Percentiles rank a stretch among this genome's conserved stretches.
Evolutionary conservation across 768 basidiomycete species (phyloP).

Genomic region (Nevesoporus exiguus): DNA sequence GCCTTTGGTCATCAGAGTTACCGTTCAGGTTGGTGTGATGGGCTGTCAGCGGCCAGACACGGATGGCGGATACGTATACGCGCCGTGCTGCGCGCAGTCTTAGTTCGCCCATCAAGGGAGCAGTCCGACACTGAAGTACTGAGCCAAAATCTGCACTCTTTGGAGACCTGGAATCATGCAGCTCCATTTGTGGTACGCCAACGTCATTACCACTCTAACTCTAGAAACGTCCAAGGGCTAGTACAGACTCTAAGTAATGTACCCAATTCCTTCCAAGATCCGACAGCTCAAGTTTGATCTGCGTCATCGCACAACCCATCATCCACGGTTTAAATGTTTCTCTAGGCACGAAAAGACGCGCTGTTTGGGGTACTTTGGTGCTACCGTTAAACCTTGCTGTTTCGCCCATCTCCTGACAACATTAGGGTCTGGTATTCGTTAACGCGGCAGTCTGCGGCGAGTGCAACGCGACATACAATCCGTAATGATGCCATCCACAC

Average conservation of each 20-base stretch:
- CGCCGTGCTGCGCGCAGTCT: no score
- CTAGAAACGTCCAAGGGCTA: neutral
- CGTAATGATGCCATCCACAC: slow-evolving; percentile 75
- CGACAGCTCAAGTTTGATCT: neutral
- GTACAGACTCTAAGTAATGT: neutral
- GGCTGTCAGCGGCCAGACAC: no score
- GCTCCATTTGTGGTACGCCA: no score
- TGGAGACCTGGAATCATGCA: neutral
- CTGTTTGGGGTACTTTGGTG: slow-evolving; percentile 56
- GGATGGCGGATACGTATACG: no score
- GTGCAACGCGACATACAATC: slow-evolving; percentile 44
- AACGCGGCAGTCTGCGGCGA: neutral
- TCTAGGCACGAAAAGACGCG: slow-evolving; percentile 61
- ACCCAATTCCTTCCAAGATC: neutral
- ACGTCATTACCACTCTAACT: neutral
- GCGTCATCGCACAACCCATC: neutral
- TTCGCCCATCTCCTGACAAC: slow-evolving; percentile 55
- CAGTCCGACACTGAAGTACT: no score
- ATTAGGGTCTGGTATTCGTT: slow-evolving; percentile 42
- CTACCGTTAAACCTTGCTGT: slow-evolving; percentile 49
- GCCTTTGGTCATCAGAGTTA: no score
- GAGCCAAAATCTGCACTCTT: neutral
- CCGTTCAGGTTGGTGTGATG: no score
- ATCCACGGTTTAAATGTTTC: slow-evolving; percentile 34
- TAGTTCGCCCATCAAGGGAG: no score